A percentile compares a stretch with the other conserved stretches of the same genome.
Evolutionary conservation across 2,329 filamentous ascomycete genomes (phyloP).

Genomic region (Fusarium hostae): DNA sequence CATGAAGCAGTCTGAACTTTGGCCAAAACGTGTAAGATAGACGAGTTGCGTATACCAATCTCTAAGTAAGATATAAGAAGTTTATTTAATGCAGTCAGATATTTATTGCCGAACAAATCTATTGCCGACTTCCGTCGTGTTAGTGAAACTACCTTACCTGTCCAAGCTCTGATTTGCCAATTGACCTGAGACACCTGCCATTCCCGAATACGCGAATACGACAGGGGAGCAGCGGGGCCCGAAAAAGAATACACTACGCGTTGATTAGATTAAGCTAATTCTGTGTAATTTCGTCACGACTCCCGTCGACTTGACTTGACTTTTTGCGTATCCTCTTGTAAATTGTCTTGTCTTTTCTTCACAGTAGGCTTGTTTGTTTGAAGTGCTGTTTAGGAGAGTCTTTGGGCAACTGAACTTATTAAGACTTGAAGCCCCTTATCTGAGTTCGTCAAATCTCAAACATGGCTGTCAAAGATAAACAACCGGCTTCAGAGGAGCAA

Average conservation of each 20-base stretch:
- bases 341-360: too few relatives aligned
- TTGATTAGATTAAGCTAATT: constrained; percentile 21
- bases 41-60: background rate
- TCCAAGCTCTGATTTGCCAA: constrained; percentile 20
- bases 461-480: constrained; percentile 50
- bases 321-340: constrained; percentile 1
- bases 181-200: background rate
- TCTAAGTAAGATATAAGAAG: background rate
- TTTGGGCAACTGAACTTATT: background rate
- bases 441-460: constrained; percentile 11
- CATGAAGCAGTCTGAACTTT: too few relatives aligned
- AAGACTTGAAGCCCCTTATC: background rate
- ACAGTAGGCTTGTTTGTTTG: too few relatives aligned
- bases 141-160: background rate
- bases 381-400: too few relatives aligned
- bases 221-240: constrained; percentile 8
- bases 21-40: background rate
- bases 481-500: constrained; percentile 44
- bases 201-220: constrained; percentile 30
- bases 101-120: constrained; percentile 7
- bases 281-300: constrained; percentile 37
- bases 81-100: background rate
- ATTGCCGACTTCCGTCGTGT: constrained; percentile 13
- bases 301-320: background rate
- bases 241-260: constrained; percentile 26